These are phyloP conservation scores for Metschnikowia proteae DNA, from an alignment of 805 yeast species.

Conservation along the genomic window DNA sequence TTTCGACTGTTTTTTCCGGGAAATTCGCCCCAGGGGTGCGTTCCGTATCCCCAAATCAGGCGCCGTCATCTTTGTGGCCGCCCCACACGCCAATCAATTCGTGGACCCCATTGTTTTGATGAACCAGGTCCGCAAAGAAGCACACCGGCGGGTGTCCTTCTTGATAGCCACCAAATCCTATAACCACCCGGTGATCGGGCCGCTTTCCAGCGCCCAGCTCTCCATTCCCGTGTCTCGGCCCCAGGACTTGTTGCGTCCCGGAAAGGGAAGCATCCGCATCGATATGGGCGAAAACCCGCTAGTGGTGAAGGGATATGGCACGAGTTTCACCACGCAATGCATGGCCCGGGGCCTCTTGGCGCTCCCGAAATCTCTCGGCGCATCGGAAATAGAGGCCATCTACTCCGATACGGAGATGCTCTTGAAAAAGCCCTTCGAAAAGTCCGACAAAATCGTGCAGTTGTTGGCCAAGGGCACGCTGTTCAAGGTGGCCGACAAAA, in stretches of 20 bases:
- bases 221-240: constrained; percentile 91
- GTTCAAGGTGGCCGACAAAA: constrained; percentile 73
- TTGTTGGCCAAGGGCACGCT: constrained; percentile 49
- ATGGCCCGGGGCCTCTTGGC: constrained; percentile 65
- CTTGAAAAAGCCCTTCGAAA: constrained; percentile 66
- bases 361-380: constrained; percentile 74
- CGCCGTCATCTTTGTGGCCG: constrained; percentile 89
- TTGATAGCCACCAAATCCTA: constrained; percentile 82
- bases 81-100: constrained; percentile 96
- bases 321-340: constrained; percentile 63
- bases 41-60: constrained; percentile 66
- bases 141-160: constrained; percentile 70
- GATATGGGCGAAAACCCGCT: constrained; percentile 52
- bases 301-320: constrained; percentile 59
- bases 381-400: constrained; percentile 64
- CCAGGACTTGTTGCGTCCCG: constrained; percentile 73
- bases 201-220: constrained; percentile 68
- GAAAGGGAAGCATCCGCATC: constrained; percentile 60
- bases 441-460: constrained; percentile 40
- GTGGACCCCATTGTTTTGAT: constrained; percentile 77
- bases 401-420: constrained; percentile 67
- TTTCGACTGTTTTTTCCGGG: constrained; percentile 76
- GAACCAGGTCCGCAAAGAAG: constrained; percentile 69
- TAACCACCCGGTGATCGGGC: constrained; percentile 63
- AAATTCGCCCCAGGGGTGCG: constrained; percentile 85